Evolutionary conservation across 1,284 basidiomycete genomes (phyloP), one percentile per base, ranked within the genome.

Genomic region (Cryptococcus wingfieldii): DNA sequence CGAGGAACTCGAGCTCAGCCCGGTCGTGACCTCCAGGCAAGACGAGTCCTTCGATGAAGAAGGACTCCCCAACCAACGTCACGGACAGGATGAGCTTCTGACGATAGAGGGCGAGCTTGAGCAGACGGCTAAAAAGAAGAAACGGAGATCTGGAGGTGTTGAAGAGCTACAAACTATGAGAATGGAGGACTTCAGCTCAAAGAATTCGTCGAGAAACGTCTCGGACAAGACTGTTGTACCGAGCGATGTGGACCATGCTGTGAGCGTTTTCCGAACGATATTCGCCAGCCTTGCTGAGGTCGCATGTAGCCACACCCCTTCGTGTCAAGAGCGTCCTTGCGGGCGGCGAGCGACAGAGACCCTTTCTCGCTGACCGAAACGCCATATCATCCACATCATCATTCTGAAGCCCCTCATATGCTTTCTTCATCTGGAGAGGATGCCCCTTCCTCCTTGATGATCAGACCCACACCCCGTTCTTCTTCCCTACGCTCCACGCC

Each of bases 111-210:
- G 65, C 8, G 56, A 67, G 44, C 45, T 53, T 23, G 67, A 67
- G 19, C 50, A 52, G n/a, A 62, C 63, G 2, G 48, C 56, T 25
- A 66, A 66, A 54, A 60, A 62, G 55, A 66, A 62, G 58, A 59
- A 60, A 43, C 43, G 59, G 42, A 56, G 41, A 41, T 56, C 49
- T 4, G 50, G 48, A 16, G 53, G 41, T 31, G 39, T 52, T 45
- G 28, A 59, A 47, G 60, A 62, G n/a, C 55, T 56, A 2, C 62
- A 62, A 53, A 61, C 58, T 3, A 54, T 70, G 43, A 56, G 69
- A 25, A 59, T 69, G 66, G 59, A 66, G 43, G 71, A 75, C 61
- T 51, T 69, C 25, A 59, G 64, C 18, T n/a, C 31, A 13, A 54
- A 46, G 39, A 25, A 12, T 6, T 34, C 38, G 10, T 27, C 42